Evolutionary conservation across 768 basidiomycete genomes (phyloP), one percentile per base, ranked within the genome.

Genomic region (Polyporus arcularius): DNA sequence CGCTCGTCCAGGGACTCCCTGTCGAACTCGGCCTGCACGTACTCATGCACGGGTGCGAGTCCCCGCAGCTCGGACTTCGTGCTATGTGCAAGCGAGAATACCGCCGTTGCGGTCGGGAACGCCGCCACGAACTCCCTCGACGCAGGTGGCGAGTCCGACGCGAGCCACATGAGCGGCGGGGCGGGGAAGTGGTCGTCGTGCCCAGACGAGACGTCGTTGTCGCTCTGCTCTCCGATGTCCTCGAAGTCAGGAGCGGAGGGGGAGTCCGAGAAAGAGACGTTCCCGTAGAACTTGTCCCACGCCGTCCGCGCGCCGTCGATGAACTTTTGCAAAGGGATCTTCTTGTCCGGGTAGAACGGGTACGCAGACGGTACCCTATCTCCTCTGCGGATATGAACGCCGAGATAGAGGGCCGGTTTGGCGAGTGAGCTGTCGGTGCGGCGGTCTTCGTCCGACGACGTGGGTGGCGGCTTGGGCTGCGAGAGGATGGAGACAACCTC

Each of bases 301-400:
- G 79, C 75, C 26, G 75, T 69, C 28, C 70, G 69, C 2, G 79
- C 77, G 16, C 79, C 80, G 16, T 78, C 64, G 26, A 79, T 71
- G 66, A 77, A 90, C 45, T 83, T 78, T 40, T 76, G 63, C 28
- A 81, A 64, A 1, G 86, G 84, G 15, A 90, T 76, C 67, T 55
- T 50, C 18, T 82, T 53, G 52, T 56, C 57, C 15, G 39, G 47
- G 45, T 63, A 63, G 54, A 58, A 63, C 16, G 54, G 30, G 39
- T 49, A 52, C 12, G 53, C 62, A 6, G 26, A 48, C 15, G 62
- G 56, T 9, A 47, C 14, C n/a, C 79, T 76, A 72, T 89, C 87
- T 14, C 88, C 88, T 46, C 82, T 80, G 38, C 88, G 84, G 60
- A 89, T 78, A 69, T 90, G 86, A 12, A 85, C 75, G n/a, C 80